These are phyloP conservation scores for Shiraia bambusicola DNA, from an alignment of 2,329 filamentous ascomycete species.

Conservation along the genomic window DNA sequence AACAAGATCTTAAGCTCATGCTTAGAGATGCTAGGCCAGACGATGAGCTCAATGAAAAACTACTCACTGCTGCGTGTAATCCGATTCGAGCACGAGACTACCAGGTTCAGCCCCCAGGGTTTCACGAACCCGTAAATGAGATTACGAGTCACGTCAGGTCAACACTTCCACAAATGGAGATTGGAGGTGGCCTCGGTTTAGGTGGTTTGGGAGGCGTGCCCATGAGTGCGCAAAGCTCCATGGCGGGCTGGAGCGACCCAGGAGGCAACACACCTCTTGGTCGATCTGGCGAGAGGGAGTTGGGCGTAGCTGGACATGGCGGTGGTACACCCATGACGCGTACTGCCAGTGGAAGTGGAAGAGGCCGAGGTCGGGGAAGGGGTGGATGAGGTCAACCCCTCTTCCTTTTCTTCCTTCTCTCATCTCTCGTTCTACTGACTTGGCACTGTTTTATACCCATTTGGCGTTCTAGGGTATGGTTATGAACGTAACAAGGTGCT, in stretches of 20 bases:
- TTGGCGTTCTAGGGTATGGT: slow-evolving; percentile 1
- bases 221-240: slow-evolving; percentile 45
- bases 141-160: slow-evolving; percentile 35
- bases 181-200: slow-evolving; percentile 13
- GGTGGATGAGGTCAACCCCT: slow-evolving; percentile 2
- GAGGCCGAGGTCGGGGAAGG: slow-evolving; percentile 33
- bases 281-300: slow-evolving; percentile 31
- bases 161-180: slow-evolving; percentile 37
- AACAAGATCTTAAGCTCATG: slow-evolving; percentile 55
- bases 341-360: slow-evolving; percentile 42
- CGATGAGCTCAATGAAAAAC: slow-evolving; percentile 43
- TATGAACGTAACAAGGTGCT: not conserved
- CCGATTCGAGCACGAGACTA: slow-evolving; percentile 38
- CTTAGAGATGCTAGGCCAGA: slow-evolving; percentile 40
- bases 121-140: slow-evolving; percentile 33
- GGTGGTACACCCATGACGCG: slow-evolving; percentile 41
- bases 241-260: slow-evolving; percentile 39
- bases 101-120: slow-evolving; percentile 38
- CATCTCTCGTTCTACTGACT: not conserved
- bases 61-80: slow-evolving; percentile 39
- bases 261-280: slow-evolving; percentile 42
- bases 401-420: not conserved
- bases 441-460: slow-evolving; percentile 7
- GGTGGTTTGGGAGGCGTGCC: slow-evolving; percentile 35
- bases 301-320: slow-evolving; percentile 20